Percentiles rank a stretch among this genome's conserved stretches.
phyloP scores from a whole-genome alignment of 805 yeast genomes.

The Nakazawaea ernobii region DNA sequence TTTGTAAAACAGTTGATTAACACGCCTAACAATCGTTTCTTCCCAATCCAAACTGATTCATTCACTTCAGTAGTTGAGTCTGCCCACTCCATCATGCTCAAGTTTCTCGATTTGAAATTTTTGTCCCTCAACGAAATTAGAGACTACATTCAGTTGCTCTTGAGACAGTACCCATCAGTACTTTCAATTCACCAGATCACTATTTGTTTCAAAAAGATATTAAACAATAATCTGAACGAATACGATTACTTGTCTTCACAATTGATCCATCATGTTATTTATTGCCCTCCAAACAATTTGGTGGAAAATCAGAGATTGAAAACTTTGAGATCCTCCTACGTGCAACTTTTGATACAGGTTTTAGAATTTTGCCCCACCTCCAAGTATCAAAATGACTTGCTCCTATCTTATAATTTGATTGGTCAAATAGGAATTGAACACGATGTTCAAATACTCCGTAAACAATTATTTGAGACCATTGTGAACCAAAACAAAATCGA shows the following conservation, averaged over 20 bases:
- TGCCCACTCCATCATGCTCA: slow-evolving; percentile 54
- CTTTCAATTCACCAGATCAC: slow-evolving; percentile 1
- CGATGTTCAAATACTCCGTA: slow-evolving; percentile 31
- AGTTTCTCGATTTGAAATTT: slow-evolving; percentile 16
- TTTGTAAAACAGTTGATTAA: slow-evolving; percentile 20
- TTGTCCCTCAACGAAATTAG: neutral
- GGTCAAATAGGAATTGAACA: slow-evolving; percentile 14
- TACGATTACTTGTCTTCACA: slow-evolving; percentile 10
- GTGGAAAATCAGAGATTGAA: slow-evolving; percentile 13
- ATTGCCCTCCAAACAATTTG: slow-evolving; percentile 15
- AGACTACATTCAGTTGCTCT: neutral
- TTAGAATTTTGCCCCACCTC: slow-evolving; percentile 46
- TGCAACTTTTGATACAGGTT: slow-evolving; percentile 40
- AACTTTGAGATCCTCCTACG: slow-evolving; percentile 42
- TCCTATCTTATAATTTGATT: slow-evolving; percentile 26
- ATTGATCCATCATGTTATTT: slow-evolving; percentile 3
- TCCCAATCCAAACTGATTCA: slow-evolving; percentile 14
- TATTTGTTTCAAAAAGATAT: neutral
- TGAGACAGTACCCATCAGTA: slow-evolving; percentile 4
- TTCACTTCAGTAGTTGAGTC: slow-evolving; percentile 44
- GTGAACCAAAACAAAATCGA: slow-evolving; percentile 47
- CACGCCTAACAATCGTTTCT: slow-evolving; percentile 16
- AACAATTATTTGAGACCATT: slow-evolving; percentile 45
- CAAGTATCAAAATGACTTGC: slow-evolving; percentile 21
- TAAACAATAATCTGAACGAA: neutral